These are phyloP conservation scores for Diplodia seriata DNA, from an alignment of 2,329 filamentous ascomycete species.

Conservation along the genomic window DNA sequence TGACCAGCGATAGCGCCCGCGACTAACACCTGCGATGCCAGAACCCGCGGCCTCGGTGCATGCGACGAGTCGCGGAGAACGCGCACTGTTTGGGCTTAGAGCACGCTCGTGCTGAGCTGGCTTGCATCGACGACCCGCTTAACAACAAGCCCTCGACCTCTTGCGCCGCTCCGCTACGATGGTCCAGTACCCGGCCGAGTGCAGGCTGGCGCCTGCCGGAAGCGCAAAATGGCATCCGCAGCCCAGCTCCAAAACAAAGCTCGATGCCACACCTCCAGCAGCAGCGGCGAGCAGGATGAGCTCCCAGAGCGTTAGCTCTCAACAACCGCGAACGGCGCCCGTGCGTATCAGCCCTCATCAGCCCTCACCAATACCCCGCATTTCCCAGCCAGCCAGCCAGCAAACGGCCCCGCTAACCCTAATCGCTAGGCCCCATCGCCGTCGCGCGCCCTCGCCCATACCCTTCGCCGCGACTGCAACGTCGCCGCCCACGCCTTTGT, in stretches of 20 bases:
- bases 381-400: constrained; percentile 20
- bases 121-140: constrained; percentile 29
- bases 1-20: constrained; percentile 30
- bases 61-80: constrained; percentile 32
- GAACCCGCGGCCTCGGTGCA: constrained; percentile 27
- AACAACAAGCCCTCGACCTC: constrained; percentile 26
- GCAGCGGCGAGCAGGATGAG: constrained; percentile 28
- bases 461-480: constrained; percentile 26
- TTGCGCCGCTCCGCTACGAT: constrained; percentile 27
- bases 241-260: constrained; percentile 23
- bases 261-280: constrained; percentile 30
- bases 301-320: constrained; percentile 28
- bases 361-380: constrained; percentile 30
- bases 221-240: constrained; percentile 30
- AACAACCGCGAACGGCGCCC: constrained; percentile 28
- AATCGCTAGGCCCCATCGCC: constrained; percentile 27
- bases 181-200: constrained; percentile 23
- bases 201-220: constrained; percentile 29
- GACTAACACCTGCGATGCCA: constrained; percentile 31
- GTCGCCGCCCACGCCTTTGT: constrained; percentile 26
- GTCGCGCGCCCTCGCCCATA: constrained; percentile 14
- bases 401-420: constrained; percentile 32
- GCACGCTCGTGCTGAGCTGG: constrained; percentile 32
- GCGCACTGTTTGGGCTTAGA: constrained; percentile 30
- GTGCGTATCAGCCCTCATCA: constrained; percentile 24